Evolutionary conservation across 352 stramenopile genomes (phyloP).

Genomic region (Globisporangium echinulatum): DNA sequence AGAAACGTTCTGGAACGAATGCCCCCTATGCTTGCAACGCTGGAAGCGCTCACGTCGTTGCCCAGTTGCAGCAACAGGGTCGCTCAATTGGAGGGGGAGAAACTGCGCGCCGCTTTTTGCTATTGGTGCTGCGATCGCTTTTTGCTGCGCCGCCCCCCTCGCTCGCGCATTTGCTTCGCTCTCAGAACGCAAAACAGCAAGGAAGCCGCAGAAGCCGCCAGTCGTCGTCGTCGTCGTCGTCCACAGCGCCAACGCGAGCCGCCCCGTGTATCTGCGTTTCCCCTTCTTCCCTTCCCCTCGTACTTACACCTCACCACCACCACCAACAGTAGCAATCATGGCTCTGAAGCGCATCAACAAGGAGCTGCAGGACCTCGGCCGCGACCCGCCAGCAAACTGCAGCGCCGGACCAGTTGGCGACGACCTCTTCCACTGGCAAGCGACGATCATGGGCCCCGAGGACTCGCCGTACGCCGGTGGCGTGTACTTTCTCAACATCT

Average conservation of each 20-base stretch:
- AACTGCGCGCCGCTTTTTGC: neutral
- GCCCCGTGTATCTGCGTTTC: neutral
- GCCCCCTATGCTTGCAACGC: neutral
- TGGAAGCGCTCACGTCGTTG: no score
- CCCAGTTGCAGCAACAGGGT: neutral
- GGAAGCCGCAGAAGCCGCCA: slow-evolving; percentile 16
- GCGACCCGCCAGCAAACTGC: slow-evolving; percentile 98
- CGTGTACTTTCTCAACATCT: slow-evolving; percentile 99
- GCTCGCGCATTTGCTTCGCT: neutral
- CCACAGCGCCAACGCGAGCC: neutral
- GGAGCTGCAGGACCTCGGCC: slow-evolving; percentile 91
- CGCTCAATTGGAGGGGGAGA: slow-evolving; percentile 13
- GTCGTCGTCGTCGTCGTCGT: neutral
- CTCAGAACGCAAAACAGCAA: slow-evolving; percentile 27
- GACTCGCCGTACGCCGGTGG: slow-evolving; percentile 97
- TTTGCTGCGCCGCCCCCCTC: neutral
- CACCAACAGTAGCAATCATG: slow-evolving; percentile 35
- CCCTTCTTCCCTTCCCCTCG: neutral
- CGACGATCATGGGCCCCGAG: slow-evolving; percentile 97
- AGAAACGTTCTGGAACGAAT: slow-evolving; percentile 12
- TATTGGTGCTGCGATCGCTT: neutral
- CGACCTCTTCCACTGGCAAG: slow-evolving; percentile 98
- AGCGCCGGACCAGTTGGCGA: slow-evolving; percentile 96
- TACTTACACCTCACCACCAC: neutral
- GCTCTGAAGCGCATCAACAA: slow-evolving; percentile 95